Conservation (phyloP, 805 yeast genomes). For the Metschnikowia picachoensis region DNA sequence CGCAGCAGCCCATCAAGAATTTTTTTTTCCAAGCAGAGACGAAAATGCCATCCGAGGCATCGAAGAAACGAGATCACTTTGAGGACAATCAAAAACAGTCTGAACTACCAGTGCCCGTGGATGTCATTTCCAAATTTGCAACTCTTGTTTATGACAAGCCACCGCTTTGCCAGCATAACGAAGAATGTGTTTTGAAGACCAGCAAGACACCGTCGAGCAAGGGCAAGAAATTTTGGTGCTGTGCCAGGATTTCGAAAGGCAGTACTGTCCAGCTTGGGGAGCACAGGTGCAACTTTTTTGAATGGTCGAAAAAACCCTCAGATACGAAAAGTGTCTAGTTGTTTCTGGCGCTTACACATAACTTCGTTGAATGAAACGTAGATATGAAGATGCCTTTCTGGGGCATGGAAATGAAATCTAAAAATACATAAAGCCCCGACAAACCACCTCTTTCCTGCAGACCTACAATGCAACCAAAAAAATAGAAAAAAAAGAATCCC, state of each 20-base stretch:
- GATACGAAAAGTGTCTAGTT: neutral
- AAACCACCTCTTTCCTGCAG: conserved; percentile 7
- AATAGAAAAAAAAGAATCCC: no score
- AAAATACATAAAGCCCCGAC: conserved; percentile 12
- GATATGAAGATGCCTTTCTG: conserved; percentile 8
- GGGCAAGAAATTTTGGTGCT: conserved; percentile 34
- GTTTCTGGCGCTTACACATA: neutral
- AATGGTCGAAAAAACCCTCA: conserved; percentile 15
- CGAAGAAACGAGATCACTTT: neutral
- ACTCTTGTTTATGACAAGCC: conserved; percentile 21
- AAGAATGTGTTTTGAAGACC: conserved; percentile 26
- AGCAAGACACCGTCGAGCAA: conserved; percentile 24
- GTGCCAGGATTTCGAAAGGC: conserved; percentile 17
- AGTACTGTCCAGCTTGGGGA: conserved; percentile 14
- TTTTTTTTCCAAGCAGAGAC: conserved; percentile 19
- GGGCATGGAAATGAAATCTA: conserved; percentile 7
- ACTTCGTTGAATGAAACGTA: conserved; percentile 1
- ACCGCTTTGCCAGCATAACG: conserved; percentile 27
- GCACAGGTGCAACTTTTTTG: conserved; percentile 16
- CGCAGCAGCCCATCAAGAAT: conserved; percentile 24
- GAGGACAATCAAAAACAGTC: neutral
- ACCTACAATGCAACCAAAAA: neutral
- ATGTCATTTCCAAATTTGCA: conserved; percentile 10
- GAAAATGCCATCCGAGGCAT: neutral
- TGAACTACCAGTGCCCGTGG: neutral